Evolutionary conservation across 495 filamentous ascomycete genomes (phyloP).

Genomic region (Talaromyces ruber): DNA sequence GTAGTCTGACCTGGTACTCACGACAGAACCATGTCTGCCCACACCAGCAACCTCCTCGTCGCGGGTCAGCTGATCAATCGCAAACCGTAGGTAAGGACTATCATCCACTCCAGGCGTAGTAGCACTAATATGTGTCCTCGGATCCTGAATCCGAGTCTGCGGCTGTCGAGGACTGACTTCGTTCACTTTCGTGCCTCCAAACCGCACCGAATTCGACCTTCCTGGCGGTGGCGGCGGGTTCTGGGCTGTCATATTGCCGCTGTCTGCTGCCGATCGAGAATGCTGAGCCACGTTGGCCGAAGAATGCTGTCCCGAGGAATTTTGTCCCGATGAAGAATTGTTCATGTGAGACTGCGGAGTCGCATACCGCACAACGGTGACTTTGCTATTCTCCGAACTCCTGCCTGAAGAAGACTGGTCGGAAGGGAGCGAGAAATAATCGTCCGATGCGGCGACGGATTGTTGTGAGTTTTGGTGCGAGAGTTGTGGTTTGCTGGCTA

Average conservation of each 20-base stretch:
- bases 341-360: constrained; percentile 37
- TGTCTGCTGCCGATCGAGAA: neutral
- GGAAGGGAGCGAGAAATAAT: constrained; percentile 58
- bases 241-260: neutral
- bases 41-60: constrained; percentile 45
- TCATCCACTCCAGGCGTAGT: constrained; percentile 59
- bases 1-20: constrained; percentile 27
- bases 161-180: constrained; percentile 19
- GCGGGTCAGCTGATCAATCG: constrained; percentile 62
- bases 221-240: too few relatives aligned
- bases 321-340: constrained; percentile 17
- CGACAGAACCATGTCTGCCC: constrained; percentile 24
- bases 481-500: constrained; percentile 47
- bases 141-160: constrained; percentile 9
- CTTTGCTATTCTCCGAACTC: constrained; percentile 27
- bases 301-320: constrained; percentile 20
- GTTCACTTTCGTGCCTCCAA: constrained; percentile 24
- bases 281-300: constrained; percentile 19
- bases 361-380: constrained; percentile 40
- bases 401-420: constrained; percentile 36
- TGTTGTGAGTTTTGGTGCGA: constrained; percentile 46
- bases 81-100: constrained; percentile 63
- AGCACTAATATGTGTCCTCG: constrained; percentile 28
- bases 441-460: constrained; percentile 56
- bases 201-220: constrained; percentile 23